Conservation (phyloP, 176 grass and related monocot genomes). For the Raddia guianensis region DNA sequence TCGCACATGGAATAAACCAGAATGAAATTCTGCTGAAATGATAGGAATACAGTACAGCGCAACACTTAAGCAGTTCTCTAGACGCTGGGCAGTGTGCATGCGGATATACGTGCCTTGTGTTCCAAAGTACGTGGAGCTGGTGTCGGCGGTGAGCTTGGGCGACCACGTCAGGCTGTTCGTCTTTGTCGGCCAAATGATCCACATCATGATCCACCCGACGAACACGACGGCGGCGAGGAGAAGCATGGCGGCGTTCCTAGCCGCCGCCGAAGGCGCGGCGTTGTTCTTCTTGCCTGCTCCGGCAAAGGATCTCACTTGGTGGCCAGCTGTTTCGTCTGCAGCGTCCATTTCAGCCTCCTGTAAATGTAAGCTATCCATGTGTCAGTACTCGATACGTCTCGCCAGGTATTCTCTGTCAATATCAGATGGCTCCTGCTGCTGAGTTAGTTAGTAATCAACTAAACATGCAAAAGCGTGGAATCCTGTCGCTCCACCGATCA, state of each 20-base stretch:
- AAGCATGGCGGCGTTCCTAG: not conserved
- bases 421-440: no score
- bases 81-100: not conserved
- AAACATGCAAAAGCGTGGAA: no score
- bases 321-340: not conserved
- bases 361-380: no score
- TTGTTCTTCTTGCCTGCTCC: not conserved
- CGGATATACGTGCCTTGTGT: slow-evolving; percentile 36
- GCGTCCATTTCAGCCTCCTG: not conserved
- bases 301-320: not conserved
- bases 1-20: no score
- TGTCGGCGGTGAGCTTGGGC: slow-evolving; percentile 37
- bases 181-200: slow-evolving; percentile 52
- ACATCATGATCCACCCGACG: slow-evolving; percentile 52
- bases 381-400: no score
- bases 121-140: slow-evolving; percentile 60
- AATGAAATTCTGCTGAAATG: no score
- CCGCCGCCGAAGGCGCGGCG: not conserved
- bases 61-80: no score
- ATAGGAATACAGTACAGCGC: no score
- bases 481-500: no score
- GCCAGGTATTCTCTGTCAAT: no score
- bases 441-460: no score
- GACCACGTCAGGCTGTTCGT: slow-evolving; percentile 46
- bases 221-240: slow-evolving; percentile 43